These are phyloP conservation scores for Geosiphon pyriformis DNA, from an alignment of 192 early-diverging fungal species.

Conservation along the genomic window DNA sequence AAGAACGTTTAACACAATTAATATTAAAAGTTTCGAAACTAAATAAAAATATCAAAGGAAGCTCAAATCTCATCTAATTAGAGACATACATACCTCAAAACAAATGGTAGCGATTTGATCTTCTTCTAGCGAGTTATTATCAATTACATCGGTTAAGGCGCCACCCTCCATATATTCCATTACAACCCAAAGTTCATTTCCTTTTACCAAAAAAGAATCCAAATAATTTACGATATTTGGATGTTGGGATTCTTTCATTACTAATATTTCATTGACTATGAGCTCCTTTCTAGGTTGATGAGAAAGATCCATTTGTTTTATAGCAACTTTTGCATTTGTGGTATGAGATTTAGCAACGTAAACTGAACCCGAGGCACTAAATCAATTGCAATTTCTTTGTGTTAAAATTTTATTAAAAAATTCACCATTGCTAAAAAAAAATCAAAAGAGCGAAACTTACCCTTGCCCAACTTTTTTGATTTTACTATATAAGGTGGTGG, in stretches of 20 bases:
- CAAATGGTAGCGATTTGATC: constrained; percentile 92
- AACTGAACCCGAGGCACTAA: constrained; percentile 91
- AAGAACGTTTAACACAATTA: too few species aligned
- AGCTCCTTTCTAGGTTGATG: constrained; percentile 86
- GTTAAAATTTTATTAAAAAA: constrained; percentile 8
- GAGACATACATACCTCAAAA: constrained; percentile 58
- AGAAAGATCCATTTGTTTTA: constrained; percentile 90
- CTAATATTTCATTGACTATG: constrained; percentile 86
- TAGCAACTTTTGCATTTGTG: constrained; percentile 75
- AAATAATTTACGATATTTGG: constrained; percentile 98
- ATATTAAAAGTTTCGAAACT: too few species aligned
- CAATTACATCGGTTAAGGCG: constrained; percentile 93
- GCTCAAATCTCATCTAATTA: neutral
- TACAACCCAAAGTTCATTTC: constrained; percentile 88
- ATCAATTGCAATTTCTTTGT: neutral
- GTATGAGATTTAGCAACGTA: constrained; percentile 80
- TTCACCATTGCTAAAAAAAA: too few species aligned
- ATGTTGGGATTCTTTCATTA: constrained; percentile 91
- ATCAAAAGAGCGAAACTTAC: constrained; percentile 34
- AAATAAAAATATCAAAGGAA: neutral
- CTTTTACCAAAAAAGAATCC: constrained; percentile 83
- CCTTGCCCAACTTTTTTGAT: constrained; percentile 97
- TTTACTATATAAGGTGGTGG: constrained; percentile 85
- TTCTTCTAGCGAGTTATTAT: constrained; percentile 90
- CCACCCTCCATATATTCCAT: constrained; percentile 99